A percentile compares a stretch with the other conserved stretches of the same genome.
Evolutionary conservation across 805 yeast genomes (phyloP).

Genomic region (Yamadazyma sp.): DNA sequence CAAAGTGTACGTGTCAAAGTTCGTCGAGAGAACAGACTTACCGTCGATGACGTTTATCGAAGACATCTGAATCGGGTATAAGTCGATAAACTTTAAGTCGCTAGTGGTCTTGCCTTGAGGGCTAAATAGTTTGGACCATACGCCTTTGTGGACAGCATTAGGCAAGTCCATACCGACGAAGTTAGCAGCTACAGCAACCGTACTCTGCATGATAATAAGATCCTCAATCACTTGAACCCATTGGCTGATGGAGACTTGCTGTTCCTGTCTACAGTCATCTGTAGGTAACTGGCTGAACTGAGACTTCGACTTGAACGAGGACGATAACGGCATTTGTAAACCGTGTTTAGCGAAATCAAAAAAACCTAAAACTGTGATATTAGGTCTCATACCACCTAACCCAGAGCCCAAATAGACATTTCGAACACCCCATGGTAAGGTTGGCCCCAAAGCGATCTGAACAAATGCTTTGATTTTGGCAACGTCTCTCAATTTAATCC

Average conservation of each 20-base stretch:
- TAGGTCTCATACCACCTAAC: slow-evolving; percentile 97
- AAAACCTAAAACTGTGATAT: slow-evolving; percentile 89
- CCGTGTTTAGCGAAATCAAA: slow-evolving; percentile 60
- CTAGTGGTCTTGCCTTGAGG: slow-evolving; percentile 18
- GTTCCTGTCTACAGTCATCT: slow-evolving; percentile 71
- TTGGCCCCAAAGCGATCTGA: slow-evolving; percentile 85
- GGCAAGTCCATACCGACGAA: slow-evolving; percentile 73
- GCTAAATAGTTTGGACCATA: slow-evolving; percentile 16
- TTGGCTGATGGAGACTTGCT: slow-evolving; percentile 65
- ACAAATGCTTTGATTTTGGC: slow-evolving; percentile 88
- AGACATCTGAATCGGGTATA: slow-evolving; percentile 97
- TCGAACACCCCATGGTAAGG: slow-evolving; percentile 91
- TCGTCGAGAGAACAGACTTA: slow-evolving; percentile 73
- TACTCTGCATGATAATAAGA: slow-evolving; percentile 79
- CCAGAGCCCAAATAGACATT: slow-evolving; percentile 93
- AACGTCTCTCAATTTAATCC: slow-evolving; percentile 80
- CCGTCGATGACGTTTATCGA: slow-evolving; percentile 73
- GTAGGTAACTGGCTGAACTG: slow-evolving; percentile 57
- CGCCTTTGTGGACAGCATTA: slow-evolving; percentile 21
- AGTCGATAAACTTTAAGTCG: slow-evolving; percentile 65
- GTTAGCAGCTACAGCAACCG: slow-evolving; percentile 92
- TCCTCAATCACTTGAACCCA: slow-evolving; percentile 96
- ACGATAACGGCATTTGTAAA: slow-evolving; percentile 26
- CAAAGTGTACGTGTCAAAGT: slow-evolving; percentile 93
- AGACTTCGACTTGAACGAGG: slow-evolving; percentile 20